These are phyloP conservation scores for Bremia lactucae DNA, from an alignment of 352 stramenopile genomes.

Conservation along the genomic window DNA sequence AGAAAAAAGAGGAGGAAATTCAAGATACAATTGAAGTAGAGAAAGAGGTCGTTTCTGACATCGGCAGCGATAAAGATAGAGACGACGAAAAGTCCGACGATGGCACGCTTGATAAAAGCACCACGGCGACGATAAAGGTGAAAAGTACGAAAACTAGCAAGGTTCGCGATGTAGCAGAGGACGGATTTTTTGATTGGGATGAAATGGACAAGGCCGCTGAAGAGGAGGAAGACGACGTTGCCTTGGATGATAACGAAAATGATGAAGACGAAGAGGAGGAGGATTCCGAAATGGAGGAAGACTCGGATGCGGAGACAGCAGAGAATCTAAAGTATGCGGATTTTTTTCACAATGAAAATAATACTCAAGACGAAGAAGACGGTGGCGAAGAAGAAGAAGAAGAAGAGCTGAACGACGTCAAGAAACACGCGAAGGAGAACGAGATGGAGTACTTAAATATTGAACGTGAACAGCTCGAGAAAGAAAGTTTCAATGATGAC, in stretches of 20 bases:
- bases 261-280: conserved; percentile 37
- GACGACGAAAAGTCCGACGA: conserved; percentile 20
- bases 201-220: conserved; percentile 81
- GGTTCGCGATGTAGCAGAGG: conserved; percentile 53
- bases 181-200: conserved; percentile 82
- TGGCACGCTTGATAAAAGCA: conserved; percentile 13
- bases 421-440: conserved; percentile 32
- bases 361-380: conserved; percentile 25
- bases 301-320: conserved; percentile 36
- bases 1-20: conserved; percentile 19
- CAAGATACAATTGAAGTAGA: conserved; percentile 9
- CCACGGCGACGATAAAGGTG: conserved; percentile 22
- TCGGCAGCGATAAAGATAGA: conserved; percentile 14
- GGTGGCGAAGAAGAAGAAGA: conserved; percentile 34
- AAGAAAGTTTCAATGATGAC: conserved; percentile 49
- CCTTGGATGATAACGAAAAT: conserved; percentile 22
- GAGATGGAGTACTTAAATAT: conserved; percentile 50
- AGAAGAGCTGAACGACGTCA: conserved; percentile 39
- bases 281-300: conserved; percentile 41
- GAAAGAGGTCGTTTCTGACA: conserved; percentile 17
- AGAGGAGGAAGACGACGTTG: conserved; percentile 39
- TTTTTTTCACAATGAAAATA: conserved; percentile 40
- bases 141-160: conserved; percentile 45
- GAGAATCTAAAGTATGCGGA: conserved; percentile 54
- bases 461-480: conserved; percentile 37